A percentile compares a stretch with the other conserved stretches of the same genome.
phyloP scores from a whole-genome alignment of 495 filamentous ascomycete species.

The Pyrenula aspistea region DNA sequence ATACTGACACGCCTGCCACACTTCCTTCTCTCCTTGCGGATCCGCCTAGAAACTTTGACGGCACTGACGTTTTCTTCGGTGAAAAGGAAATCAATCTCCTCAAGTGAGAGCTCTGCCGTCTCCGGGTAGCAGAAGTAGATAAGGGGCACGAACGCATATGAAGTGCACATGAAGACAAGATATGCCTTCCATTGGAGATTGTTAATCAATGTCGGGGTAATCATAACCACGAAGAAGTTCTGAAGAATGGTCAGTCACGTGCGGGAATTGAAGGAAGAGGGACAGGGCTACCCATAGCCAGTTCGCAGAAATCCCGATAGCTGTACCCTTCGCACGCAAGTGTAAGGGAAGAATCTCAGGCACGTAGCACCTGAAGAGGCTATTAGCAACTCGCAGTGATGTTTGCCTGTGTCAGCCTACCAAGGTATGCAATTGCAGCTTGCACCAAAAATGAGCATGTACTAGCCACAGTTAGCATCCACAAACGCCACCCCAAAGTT shows the following conservation, averaged over 20 bases:
- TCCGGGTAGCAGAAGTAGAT: conserved; percentile 69
- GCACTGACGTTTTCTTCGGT: conserved; percentile 1
- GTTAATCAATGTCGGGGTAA: conserved; percentile 43
- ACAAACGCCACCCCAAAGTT: background rate
- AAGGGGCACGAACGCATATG: conserved; percentile 49
- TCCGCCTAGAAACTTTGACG: background rate
- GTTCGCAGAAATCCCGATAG: conserved; percentile 27
- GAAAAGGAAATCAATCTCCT: conserved; percentile 66
- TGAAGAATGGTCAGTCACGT: conserved; percentile 19
- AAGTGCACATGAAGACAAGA: conserved; percentile 47
- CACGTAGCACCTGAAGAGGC: conserved; percentile 19
- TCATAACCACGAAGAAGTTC: conserved; percentile 46
- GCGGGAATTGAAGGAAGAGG: conserved; percentile 29
- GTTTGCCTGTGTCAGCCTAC: too few species aligned
- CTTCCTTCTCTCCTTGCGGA: background rate
- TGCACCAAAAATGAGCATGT: conserved; percentile 36
- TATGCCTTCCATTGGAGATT: conserved; percentile 45
- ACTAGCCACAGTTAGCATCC: conserved; percentile 7
- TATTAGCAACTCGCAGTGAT: too few species aligned
- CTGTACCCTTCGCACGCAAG: conserved; percentile 28
- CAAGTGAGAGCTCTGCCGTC: conserved; percentile 51
- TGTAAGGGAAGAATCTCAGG: conserved; percentile 33
- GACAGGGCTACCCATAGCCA: conserved; percentile 35
- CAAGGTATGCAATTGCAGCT: conserved; percentile 35
- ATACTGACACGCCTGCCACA: background rate